Evolutionary conservation across 2,329 filamentous ascomycete genomes (phyloP).

Genomic region (Coleophoma crateriformis): DNA sequence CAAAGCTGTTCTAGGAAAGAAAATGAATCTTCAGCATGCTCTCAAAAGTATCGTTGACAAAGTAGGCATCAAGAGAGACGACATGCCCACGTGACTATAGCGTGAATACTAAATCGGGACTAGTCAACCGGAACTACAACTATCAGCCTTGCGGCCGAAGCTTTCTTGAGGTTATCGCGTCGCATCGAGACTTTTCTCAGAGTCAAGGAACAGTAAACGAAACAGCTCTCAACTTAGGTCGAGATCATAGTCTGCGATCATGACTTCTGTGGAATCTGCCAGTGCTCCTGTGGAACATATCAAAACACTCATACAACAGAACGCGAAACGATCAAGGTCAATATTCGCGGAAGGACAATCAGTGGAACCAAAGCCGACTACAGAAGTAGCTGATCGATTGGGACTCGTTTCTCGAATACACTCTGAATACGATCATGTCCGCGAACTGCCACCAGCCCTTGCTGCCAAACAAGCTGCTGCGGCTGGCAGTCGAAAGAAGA

Average conservation of each 20-base stretch:
- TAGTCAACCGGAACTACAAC: slow-evolving; percentile 1
- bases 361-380: slow-evolving; percentile 10
- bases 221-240: no score
- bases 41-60: no score
- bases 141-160: slow-evolving; percentile 5
- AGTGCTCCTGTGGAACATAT: slow-evolving; percentile 22
- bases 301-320: slow-evolving; percentile 33
- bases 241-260: background rate
- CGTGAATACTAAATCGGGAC: no score
- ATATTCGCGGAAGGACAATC: slow-evolving; percentile 29
- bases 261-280: slow-evolving; percentile 1
- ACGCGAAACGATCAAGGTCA: slow-evolving; percentile 34
- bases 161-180: slow-evolving; percentile 1
- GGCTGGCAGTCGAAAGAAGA: slow-evolving; percentile 57
- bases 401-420: slow-evolving; percentile 24
- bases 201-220: background rate
- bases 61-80: no score
- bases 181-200: background rate
- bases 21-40: no score
- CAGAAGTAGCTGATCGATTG: slow-evolving; percentile 22
- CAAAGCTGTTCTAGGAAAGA: no score
- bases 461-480: slow-evolving; percentile 72
- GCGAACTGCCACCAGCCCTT: slow-evolving; percentile 70
- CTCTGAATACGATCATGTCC: slow-evolving; percentile 71
- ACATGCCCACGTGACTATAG: no score